Evolutionary conservation across 1,284 basidiomycete species (phyloP).

Genomic region (Moesziomyces antarcticus): DNA sequence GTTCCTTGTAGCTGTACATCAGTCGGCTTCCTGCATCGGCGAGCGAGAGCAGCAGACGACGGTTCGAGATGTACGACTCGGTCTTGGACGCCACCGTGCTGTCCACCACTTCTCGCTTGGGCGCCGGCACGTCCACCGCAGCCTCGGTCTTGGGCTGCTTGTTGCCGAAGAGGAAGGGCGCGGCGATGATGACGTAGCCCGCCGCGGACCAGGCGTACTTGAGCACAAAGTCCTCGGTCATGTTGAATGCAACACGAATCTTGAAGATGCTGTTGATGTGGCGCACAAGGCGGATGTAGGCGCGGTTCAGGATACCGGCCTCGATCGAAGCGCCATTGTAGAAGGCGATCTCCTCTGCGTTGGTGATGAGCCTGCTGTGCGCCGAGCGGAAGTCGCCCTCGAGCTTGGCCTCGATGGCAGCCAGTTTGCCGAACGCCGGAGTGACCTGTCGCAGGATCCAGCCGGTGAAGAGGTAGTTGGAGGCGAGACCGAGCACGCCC

Average conservation of each 20-base stretch:
- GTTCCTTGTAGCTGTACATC: constrained; percentile 85
- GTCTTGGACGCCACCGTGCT: constrained; percentile 73
- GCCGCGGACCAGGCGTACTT: constrained; percentile 67
- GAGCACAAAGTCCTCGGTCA: constrained; percentile 67
- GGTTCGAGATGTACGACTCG: constrained; percentile 87
- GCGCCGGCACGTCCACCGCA: constrained; percentile 72
- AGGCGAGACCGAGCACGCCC: constrained; percentile 80
- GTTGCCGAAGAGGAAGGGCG: constrained; percentile 60
- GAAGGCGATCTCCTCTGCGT: constrained; percentile 95
- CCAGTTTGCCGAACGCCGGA: constrained; percentile 91
- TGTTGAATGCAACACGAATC: constrained; percentile 70
- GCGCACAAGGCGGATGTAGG: constrained; percentile 83
- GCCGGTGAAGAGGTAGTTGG: constrained; percentile 87
- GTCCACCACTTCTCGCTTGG: constrained; percentile 14
- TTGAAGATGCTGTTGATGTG: constrained; percentile 94
- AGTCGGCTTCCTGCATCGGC: constrained; percentile 93
- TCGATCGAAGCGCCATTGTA: constrained; percentile 90
- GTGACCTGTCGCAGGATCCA: constrained; percentile 84
- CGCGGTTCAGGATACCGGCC: constrained; percentile 81
- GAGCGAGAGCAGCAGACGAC: constrained; percentile 84
- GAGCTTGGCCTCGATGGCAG: constrained; percentile 84
- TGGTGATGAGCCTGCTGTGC: constrained; percentile 85
- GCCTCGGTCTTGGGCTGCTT: constrained; percentile 36
- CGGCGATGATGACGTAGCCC: constrained; percentile 66
- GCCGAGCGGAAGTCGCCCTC: constrained; percentile 90